Base-by-base conservation (phyloP, 2,329 filamentous ascomycete species). In the Fusarium palustre region DNA sequence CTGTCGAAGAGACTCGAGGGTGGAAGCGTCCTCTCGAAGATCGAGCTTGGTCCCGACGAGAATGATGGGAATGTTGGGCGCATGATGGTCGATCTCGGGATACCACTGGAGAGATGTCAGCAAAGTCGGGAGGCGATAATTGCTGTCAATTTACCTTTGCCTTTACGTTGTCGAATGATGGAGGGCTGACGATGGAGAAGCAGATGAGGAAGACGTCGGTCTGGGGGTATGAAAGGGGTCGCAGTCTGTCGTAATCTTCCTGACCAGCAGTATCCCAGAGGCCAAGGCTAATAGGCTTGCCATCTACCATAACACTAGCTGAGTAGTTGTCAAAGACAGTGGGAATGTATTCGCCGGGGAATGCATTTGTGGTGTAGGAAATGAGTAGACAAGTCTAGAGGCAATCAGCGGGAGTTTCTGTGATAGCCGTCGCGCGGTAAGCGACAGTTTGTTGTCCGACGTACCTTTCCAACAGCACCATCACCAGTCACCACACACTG, bases 321-420 rank as follows among this genome's bases (percentile, higher is more conserved):
- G 95, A 97, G 86, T 98, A 98, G 85, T 99, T 99, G 80, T 98
- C 95, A 83, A 98, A 98, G 69, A 99, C 96, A 76, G 96, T 99
- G 73, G 96, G 96, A 76, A 99, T 98, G 83, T 99, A 99, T 87
- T 99, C 96, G 81, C 96, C 96, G n/a, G 96, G 96, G 81, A 99
- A 99, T 72, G 96, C 96, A 85, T 98, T 99, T 70, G 96, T 99
- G 70, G 96, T 98, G 85, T 99, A 99, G 55, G 95, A 98, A 80
- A 99, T 99, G 76, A 99, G 90, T 64, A 99, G 90, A 86, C 96
- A 99, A 87, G 96, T 99, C 95, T 97, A 66, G 41, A 52, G 74
- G 28, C 56, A 48, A 76, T 81, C 74, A 81, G 79, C 54, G 52
- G 61, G 56, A 65, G 59, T 38, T 42, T 38, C 34, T 50, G 28